These are phyloP conservation scores for Hyparrhenia diplandra DNA, from an alignment of 176 grass and related monocot species.

Conservation along the genomic window DNA sequence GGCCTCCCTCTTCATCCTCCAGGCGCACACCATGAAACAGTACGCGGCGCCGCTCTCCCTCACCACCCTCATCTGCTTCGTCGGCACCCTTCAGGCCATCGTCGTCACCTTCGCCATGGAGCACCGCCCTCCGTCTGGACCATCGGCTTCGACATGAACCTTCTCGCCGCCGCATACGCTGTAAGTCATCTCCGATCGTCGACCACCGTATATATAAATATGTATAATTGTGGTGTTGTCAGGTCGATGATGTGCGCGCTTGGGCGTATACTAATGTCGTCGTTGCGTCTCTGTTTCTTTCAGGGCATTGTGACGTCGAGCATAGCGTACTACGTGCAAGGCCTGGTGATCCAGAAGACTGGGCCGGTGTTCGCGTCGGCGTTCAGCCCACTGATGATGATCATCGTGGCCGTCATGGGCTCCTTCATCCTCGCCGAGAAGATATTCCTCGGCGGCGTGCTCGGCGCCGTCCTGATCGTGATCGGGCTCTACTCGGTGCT, in stretches of 20 bases:
- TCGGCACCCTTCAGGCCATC: slow-evolving; percentile 93
- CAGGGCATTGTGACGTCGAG: slow-evolving; percentile 96
- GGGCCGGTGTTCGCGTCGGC: slow-evolving; percentile 97
- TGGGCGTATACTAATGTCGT: no score
- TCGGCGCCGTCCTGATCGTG: slow-evolving; percentile 82
- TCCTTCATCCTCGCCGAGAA: slow-evolving; percentile 97
- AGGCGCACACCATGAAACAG: slow-evolving; percentile 69
- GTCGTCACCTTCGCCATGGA: slow-evolving; percentile 90
- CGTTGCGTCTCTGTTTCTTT: not conserved
- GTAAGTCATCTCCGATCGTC: slow-evolving; percentile 6
- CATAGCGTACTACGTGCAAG: slow-evolving; percentile 98
- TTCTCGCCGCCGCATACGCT: slow-evolving; percentile 93
- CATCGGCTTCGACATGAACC: slow-evolving; percentile 99
- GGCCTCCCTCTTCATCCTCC: slow-evolving; percentile 94
- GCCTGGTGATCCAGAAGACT: slow-evolving; percentile 79
- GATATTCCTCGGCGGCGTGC: slow-evolving; percentile 77
- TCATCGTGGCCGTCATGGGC: slow-evolving; percentile 92
- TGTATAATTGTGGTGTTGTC: not conserved
- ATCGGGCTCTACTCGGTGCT: slow-evolving; percentile 81
- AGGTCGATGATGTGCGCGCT: no score
- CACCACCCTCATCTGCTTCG: slow-evolving; percentile 91
- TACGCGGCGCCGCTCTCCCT: slow-evolving; percentile 92
- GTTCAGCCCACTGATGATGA: slow-evolving; percentile 99
- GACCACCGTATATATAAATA: no score
- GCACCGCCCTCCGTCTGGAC: slow-evolving; percentile 70